Conservation (phyloP, 139 green algal genomes). For the Pleodorina starrii region DNA sequence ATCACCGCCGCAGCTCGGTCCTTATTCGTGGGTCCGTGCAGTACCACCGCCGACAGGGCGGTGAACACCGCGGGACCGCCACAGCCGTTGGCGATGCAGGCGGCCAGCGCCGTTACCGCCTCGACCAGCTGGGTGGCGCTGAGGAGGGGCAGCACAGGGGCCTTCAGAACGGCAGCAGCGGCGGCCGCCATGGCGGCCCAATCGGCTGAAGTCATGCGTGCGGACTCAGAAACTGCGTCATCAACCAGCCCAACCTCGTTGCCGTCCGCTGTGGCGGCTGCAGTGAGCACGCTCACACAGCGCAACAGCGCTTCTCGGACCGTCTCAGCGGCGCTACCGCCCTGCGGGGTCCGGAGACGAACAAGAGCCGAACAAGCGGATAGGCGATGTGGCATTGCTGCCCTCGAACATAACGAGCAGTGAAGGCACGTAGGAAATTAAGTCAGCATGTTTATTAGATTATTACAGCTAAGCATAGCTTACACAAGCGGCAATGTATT, state of each 20-base stretch:
- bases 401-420: too few relatives aligned
- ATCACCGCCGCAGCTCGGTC: neutral
- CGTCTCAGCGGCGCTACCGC: neutral
- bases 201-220: neutral
- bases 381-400: too few relatives aligned
- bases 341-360: neutral
- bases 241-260: neutral
- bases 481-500: too few relatives aligned
- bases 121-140: neutral
- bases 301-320: neutral
- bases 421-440: too few relatives aligned
- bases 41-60: neutral
- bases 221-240: neutral
- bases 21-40: neutral
- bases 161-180: neutral
- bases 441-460: too few relatives aligned
- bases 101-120: neutral
- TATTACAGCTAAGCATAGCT: too few relatives aligned
- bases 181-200: too few relatives aligned
- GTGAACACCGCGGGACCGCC: neutral
- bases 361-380: too few relatives aligned
- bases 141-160: neutral
- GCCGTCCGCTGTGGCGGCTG: neutral
- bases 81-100: neutral
- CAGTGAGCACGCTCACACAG: neutral